Base-by-base conservation (phyloP, 1,284 basidiomycete genomes). In the Sporisorium sorghi region DNA sequence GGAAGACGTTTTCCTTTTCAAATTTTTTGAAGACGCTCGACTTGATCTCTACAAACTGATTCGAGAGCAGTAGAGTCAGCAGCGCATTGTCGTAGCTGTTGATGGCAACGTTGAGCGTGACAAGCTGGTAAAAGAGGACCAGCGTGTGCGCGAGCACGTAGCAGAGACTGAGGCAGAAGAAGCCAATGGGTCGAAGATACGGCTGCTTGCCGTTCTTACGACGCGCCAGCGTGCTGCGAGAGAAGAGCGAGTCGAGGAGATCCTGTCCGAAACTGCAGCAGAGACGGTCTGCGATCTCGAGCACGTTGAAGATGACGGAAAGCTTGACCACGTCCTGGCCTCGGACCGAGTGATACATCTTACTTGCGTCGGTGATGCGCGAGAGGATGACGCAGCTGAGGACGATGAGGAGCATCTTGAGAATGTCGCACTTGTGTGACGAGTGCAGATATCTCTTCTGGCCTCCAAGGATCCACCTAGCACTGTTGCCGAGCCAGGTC, bases 11-110 rank as follows among this genome's bases (percentile, higher is more conserved):
- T 82, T 99, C 97, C 85, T 98, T 99, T 85, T 99, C 97, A 79
- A 99, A 99, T 85, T 93, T 98, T 86, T 99, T 99, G 89, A 99
- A 99, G 0, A 99, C 97, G 78, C 87, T 95, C 39, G 96, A 95
- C 86, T 99, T 99, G 86, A 99, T 99, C 86, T 99, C 97, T 49
- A 99, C 96, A 82, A 99, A 99, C 84, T 99, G 97, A 84, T 99
- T 99, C 46, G 94, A 97, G 44, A 99, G 90, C 6, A 99, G 88
- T 0, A 99, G 88, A 0, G 96, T 97, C 33, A 99, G 88, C 14
- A 99, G 89, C 1, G 95, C 92, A 83, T 99, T 93, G 85, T 98
- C 96, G 85, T 97, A 99, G 17, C 94, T 96, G 86, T 99, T 99
- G 85, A 99, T 93, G 5, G 97, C 96, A 26, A 99, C 96, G 76